These are phyloP conservation scores for Penicillium malachiteum DNA, from an alignment of 495 filamentous ascomycete species.

Conservation along the genomic window DNA sequence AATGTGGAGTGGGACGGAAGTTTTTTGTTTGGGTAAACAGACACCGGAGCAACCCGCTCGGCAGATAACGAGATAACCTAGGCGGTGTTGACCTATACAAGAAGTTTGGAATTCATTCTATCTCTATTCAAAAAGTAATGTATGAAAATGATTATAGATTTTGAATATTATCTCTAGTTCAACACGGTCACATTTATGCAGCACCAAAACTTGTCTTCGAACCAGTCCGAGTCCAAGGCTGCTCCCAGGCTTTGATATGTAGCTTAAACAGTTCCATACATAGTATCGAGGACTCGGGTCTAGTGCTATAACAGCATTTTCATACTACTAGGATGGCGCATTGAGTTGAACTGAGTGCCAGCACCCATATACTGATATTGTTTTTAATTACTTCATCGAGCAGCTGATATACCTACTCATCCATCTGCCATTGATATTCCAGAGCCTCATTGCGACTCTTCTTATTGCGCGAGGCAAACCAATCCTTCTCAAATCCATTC, in stretches of 20 bases:
- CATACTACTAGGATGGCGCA: background rate
- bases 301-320: background rate
- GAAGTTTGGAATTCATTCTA: no score
- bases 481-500: conserved; percentile 93
- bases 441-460: conserved; percentile 69
- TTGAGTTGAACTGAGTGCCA: conserved; percentile 10
- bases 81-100: background rate
- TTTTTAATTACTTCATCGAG: background rate
- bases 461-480: conserved; percentile 82
- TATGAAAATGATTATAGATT: no score
- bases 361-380: conserved; percentile 11
- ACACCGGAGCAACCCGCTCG: conserved; percentile 23
- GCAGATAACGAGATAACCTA: background rate
- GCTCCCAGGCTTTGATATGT: no score
- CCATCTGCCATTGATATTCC: conserved; percentile 95
- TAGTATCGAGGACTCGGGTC: no score
- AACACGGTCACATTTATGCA: no score
- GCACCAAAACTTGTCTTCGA: no score
- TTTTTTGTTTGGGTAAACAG: conserved; percentile 35
- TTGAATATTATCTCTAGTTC: no score
- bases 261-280: no score
- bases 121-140: no score
- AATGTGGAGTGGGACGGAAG: conserved; percentile 15
- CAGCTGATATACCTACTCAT: conserved; percentile 52
- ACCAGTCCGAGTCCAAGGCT: no score